Evolutionary conservation across 352 stramenopile species (phyloP).

Genomic region (Phytopythium aichiense): DNA sequence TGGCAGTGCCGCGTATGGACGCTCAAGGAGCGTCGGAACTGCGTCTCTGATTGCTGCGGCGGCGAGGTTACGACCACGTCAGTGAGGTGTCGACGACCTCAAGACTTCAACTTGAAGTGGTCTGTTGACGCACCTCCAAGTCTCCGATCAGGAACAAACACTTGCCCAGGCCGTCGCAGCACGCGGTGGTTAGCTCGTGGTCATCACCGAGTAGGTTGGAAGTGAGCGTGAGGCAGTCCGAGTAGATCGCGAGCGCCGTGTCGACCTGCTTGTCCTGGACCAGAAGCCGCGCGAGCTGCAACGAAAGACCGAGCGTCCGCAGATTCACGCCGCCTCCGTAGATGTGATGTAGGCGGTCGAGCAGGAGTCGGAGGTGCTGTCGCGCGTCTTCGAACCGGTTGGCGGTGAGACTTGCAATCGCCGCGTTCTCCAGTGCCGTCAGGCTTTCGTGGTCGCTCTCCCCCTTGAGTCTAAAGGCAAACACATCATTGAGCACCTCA

Average conservation of each 20-base stretch:
- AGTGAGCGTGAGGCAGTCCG: slow-evolving; percentile 25
- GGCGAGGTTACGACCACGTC: not conserved
- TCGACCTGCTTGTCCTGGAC: slow-evolving; percentile 23
- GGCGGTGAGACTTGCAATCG: slow-evolving; percentile 22
- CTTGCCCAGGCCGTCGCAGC: slow-evolving; percentile 42
- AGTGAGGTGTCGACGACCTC: not conserved
- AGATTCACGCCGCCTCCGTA: slow-evolving; percentile 54
- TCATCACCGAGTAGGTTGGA: slow-evolving; percentile 19
- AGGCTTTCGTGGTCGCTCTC: slow-evolving; percentile 27
- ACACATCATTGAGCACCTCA: not conserved
- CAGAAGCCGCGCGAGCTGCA: not conserved
- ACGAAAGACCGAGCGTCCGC: slow-evolving; percentile 32
- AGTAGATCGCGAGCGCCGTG: slow-evolving; percentile 32
- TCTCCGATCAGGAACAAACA: slow-evolving; percentile 53
- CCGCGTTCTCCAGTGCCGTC: slow-evolving; percentile 44
- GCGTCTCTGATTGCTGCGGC: slow-evolving; percentile 30
- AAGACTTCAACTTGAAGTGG: not conserved
- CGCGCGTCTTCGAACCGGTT: slow-evolving; percentile 15
- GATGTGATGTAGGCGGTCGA: slow-evolving; percentile 16
- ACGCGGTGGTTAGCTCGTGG: slow-evolving; percentile 21
- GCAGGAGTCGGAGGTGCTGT: slow-evolving; percentile 15
- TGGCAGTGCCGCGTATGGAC: slow-evolving; percentile 1
- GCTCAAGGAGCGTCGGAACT: slow-evolving; percentile 36
- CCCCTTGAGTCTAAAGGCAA: slow-evolving; percentile 23
- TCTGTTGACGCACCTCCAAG: slow-evolving; percentile 28